Percentiles rank a stretch among this genome's conserved stretches.
Evolutionary conservation across 1,284 basidiomycete genomes (phyloP).

Genomic region (Rhodotorula sp.): DNA sequence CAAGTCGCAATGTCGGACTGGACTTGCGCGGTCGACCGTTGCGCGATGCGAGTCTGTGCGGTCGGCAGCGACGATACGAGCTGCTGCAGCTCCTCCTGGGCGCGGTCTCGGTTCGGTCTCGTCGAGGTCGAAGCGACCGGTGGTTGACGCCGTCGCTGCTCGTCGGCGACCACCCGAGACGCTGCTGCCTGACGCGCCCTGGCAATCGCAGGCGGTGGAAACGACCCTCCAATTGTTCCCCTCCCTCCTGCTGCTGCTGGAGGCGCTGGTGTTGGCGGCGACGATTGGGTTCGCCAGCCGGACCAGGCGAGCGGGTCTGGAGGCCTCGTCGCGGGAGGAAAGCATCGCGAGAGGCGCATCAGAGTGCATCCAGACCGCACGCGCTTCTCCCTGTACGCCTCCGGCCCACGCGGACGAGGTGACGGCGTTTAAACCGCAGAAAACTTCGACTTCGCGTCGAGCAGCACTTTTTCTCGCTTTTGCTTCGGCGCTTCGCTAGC

Average conservation of each 20-base stretch:
- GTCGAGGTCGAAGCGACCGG: background rate
- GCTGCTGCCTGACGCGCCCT: background rate
- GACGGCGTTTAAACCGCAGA: background rate
- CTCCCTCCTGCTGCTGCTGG: background rate
- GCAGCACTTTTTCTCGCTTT: background rate
- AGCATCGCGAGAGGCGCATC: conserved; percentile 32
- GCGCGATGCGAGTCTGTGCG: background rate
- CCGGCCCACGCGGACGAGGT: background rate
- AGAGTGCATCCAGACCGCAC: conserved; percentile 10
- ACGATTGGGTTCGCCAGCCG: too few relatives aligned
- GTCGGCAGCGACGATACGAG: background rate
- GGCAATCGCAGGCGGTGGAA: background rate
- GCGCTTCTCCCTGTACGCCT: background rate
- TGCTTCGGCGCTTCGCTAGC: too few relatives aligned
- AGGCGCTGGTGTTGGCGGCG: background rate
- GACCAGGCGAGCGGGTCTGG: conserved; percentile 10
- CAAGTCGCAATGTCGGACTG: background rate
- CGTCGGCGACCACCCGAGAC: background rate
- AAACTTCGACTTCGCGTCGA: background rate
- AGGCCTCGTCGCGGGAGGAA: conserved; percentile 11
- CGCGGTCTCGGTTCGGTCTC: background rate
- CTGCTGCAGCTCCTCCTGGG: background rate
- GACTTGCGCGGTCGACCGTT: background rate
- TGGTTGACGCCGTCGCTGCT: background rate
- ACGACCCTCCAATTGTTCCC: background rate